Conservation (phyloP, 768 basidiomycete species). For the Pleurotus tuber-regium region DNA sequence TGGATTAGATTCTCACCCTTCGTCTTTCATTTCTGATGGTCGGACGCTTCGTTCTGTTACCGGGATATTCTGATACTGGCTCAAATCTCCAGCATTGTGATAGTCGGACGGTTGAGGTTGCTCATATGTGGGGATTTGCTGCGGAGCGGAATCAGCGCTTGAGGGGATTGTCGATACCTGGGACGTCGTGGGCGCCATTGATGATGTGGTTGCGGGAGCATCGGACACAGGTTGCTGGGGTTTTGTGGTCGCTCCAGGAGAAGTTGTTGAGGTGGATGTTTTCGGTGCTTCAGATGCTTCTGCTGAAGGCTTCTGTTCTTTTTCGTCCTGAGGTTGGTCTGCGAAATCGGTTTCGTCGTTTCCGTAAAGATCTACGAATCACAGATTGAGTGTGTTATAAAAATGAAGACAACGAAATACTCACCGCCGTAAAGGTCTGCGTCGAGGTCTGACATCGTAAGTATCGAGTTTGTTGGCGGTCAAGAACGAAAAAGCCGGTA, state of each 20-base stretch:
- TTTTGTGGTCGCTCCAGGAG: conserved; percentile 18
- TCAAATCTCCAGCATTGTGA: conserved; percentile 36
- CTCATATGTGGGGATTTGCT: conserved; percentile 79
- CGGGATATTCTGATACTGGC: conserved; percentile 41
- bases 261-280: conserved; percentile 18
- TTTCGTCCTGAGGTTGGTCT: conserved; percentile 42
- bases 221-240: conserved; percentile 19
- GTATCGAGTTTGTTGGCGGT: conserved; percentile 12
- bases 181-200: conserved; percentile 7
- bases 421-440: conserved; percentile 88
- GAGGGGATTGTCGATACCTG: conserved; percentile 17
- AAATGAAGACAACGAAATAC: conserved; percentile 18
- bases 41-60: conserved; percentile 65
- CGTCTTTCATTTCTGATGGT: conserved; percentile 93
- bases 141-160: conserved; percentile 34
- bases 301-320: conserved; percentile 13
- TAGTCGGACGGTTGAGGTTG: conserved; percentile 58
- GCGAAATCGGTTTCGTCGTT: conserved; percentile 64
- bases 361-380: conserved; percentile 65
- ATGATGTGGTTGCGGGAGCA: conserved; percentile 15
- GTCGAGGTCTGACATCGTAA: conserved; percentile 75
- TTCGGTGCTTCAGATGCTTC: conserved; percentile 26
- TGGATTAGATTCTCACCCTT: conserved; percentile 77
- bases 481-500: background rate
- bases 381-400: too few species aligned